Evolutionary conservation across 78 protist genomes (phyloP).

Genomic region (Dictyostelium capitatum): DNA sequence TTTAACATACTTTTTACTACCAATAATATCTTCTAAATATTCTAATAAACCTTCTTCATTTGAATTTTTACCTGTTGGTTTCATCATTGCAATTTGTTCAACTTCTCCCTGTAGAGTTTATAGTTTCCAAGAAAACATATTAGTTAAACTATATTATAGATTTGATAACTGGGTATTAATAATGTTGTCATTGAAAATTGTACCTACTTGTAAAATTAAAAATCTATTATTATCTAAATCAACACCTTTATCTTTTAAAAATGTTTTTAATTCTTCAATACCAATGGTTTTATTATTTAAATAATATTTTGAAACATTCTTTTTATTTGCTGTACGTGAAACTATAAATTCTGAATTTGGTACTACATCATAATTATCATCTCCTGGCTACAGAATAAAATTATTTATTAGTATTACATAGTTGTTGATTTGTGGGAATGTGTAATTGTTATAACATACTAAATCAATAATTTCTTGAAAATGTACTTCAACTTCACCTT

Average conservation of each 20-base stretch:
- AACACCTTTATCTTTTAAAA: conserved; percentile 92
- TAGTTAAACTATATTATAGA: too few species aligned
- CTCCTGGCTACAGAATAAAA: conserved; percentile 51
- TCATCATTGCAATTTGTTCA: conserved; percentile 99
- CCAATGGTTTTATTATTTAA: conserved; percentile 81
- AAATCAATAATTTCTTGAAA: conserved; percentile 96
- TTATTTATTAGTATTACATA: not conserved
- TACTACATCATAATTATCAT: conserved; percentile 76
- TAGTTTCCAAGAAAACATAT: too few species aligned
- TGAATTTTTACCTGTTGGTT: conserved; percentile 95
- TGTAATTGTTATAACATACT: conserved; percentile 38
- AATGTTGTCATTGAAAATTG: not conserved
- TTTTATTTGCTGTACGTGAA: conserved; percentile 88
- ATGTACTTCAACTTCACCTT: conserved; percentile 95
- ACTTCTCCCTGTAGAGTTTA: conserved; percentile 99
- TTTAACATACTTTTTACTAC: conserved; percentile 85
- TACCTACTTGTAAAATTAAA: conserved; percentile 96
- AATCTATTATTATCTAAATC: conserved; percentile 99
- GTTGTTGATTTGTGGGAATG: too few species aligned
- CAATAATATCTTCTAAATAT: conserved; percentile 99
- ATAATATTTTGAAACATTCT: conserved; percentile 81
- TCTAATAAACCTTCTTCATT: conserved; percentile 99
- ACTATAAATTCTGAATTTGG: conserved; percentile 91
- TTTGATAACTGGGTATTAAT: too few species aligned
- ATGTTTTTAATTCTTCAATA: conserved; percentile 81